A percentile compares a stretch with the other conserved stretches of the same genome.
These are phyloP conservation scores for Alternaria infectoria DNA, from an alignment of 2,329 filamentous ascomycete species.

Conservation along the genomic window DNA sequence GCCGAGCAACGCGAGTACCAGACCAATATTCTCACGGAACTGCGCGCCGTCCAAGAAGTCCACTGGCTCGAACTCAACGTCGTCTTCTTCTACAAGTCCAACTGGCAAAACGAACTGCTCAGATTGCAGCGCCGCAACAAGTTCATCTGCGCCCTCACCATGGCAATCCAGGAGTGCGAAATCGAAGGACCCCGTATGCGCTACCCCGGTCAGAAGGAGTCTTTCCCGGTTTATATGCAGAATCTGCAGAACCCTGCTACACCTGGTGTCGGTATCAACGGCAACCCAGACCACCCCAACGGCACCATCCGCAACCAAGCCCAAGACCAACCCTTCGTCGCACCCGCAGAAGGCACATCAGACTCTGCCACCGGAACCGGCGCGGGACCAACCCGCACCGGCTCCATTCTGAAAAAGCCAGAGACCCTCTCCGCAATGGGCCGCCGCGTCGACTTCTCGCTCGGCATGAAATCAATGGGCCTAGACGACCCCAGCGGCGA, in stretches of 20 bases:
- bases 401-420: slow-evolving; percentile 63
- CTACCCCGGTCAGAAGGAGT: slow-evolving; percentile 70
- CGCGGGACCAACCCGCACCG: slow-evolving; percentile 40
- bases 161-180: slow-evolving; percentile 79
- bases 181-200: slow-evolving; percentile 84
- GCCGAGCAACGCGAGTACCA: slow-evolving; percentile 90
- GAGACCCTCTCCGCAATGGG: slow-evolving; percentile 65
- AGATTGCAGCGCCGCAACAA: slow-evolving; percentile 91
- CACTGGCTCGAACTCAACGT: slow-evolving; percentile 89
- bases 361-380: slow-evolving; percentile 5
- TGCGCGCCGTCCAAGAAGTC: slow-evolving; percentile 79
- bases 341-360: slow-evolving; percentile 34
- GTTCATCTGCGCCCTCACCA: slow-evolving; percentile 90
- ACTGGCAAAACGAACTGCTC: slow-evolving; percentile 92
- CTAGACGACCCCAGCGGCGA: slow-evolving; percentile 67
- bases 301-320: slow-evolving; percentile 45
- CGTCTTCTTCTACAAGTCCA: slow-evolving; percentile 97
- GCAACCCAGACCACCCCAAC: slow-evolving; percentile 54
- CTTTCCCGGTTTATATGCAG: slow-evolving; percentile 70
- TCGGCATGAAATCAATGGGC: slow-evolving; percentile 68
- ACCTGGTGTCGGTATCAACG: slow-evolving; percentile 50
- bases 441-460: slow-evolving; percentile 72
- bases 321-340: slow-evolving; percentile 53
- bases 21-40: slow-evolving; percentile 82
- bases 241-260: slow-evolving; percentile 56